Percentiles rank a stretch among this genome's conserved stretches.
Conservation (phyloP, 768 basidiomycete species). For the Podaxis sp. region DNA sequence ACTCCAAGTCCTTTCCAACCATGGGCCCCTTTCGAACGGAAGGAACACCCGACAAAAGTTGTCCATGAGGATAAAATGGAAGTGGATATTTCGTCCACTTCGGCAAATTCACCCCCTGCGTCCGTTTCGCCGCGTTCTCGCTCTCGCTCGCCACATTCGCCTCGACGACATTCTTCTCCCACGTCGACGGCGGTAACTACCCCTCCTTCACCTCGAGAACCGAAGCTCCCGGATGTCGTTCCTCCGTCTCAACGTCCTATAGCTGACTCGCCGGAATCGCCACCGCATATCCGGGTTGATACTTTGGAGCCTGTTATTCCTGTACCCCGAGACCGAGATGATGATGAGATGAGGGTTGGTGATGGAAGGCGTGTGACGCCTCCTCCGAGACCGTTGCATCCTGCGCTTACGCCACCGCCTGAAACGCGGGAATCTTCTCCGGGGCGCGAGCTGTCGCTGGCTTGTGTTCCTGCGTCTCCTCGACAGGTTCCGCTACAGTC, state of each 20-base stretch:
- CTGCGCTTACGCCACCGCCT: not conserved
- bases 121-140: not conserved
- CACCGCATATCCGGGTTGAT: conserved; percentile 1
- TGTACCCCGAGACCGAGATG: no score
- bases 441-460: no score
- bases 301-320: no score
- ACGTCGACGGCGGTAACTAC: not conserved
- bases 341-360: not conserved
- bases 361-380: not conserved
- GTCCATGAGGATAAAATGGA: not conserved
- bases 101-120: not conserved
- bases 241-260: not conserved
- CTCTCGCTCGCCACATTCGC: not conserved
- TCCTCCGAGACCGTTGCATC: not conserved
- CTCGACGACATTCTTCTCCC: not conserved
- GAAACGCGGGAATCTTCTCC: no score
- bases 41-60: not conserved
- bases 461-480: not conserved
- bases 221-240: conserved; percentile 4
- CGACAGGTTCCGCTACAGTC: rapidly evolving
- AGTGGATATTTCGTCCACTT: not conserved
- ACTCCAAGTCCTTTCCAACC: conserved; percentile 5
- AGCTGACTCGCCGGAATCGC: conserved; percentile 12
- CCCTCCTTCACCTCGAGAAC: conserved; percentile 3
- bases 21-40: conserved; percentile 8